These are phyloP conservation scores for Punica granatum DNA, from an alignment of 345 rosid species.

Conservation along the genomic window DNA sequence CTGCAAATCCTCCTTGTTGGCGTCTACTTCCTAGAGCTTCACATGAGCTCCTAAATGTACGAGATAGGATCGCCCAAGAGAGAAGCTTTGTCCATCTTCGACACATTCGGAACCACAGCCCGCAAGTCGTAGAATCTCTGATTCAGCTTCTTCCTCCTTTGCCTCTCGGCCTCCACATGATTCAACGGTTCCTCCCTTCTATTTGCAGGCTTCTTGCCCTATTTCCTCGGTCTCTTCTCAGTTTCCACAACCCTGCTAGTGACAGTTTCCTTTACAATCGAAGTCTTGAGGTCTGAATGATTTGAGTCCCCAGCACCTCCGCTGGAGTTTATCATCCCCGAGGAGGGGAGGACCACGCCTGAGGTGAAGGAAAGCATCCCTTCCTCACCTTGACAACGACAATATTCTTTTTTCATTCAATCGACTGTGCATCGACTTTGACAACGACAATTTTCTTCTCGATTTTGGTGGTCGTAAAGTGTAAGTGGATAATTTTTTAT, in stretches of 20 bases:
- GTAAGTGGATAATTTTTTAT: too few species aligned
- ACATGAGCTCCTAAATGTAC: constrained; percentile 72
- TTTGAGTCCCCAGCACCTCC: constrained; percentile 69
- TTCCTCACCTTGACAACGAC: too few species aligned
- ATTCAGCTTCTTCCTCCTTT: constrained; percentile 93
- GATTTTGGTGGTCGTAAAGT: too few species aligned
- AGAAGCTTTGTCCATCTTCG: too few species aligned
- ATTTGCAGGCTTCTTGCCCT: constrained; percentile 92
- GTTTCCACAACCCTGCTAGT: constrained; percentile 56
- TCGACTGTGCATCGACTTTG: too few species aligned
- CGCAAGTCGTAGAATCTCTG: constrained; percentile 77
- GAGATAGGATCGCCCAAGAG: constrained; percentile 83
- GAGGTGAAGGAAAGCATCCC: constrained; percentile 81
- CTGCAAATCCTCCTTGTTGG: constrained; percentile 59
- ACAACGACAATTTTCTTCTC: too few species aligned
- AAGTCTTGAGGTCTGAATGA: constrained; percentile 89
- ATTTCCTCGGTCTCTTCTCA: constrained; percentile 77
- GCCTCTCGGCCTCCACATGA: constrained; percentile 98
- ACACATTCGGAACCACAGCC: constrained; percentile 89
- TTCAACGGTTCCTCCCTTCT: too few species aligned
- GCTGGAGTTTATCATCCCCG: constrained; percentile 42
- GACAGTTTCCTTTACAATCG: constrained; percentile 68
- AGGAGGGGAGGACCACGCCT: constrained; percentile 51
- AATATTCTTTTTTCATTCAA: too few species aligned
- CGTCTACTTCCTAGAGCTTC: constrained; percentile 46